Conservation (phyloP, 257 asterid species). For the Nicotiana obtusifolia region DNA sequence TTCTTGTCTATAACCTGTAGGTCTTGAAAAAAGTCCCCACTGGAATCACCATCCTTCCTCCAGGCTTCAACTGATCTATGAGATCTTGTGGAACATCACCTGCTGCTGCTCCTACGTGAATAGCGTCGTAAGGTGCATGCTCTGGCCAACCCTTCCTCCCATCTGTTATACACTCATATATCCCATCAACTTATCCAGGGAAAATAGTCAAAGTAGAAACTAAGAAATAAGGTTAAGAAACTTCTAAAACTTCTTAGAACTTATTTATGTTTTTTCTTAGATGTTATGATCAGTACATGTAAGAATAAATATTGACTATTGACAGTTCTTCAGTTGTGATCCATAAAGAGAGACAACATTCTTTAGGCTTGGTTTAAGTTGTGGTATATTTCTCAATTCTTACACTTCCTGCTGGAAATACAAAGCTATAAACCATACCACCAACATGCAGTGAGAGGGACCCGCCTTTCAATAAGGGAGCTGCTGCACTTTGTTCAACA, state of each 20-base stretch:
- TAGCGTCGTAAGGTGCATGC: constrained; percentile 83
- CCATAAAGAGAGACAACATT: background rate
- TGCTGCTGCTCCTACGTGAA: constrained; percentile 97
- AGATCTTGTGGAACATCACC: constrained; percentile 76
- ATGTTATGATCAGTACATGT: background rate
- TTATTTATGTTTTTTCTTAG: too few species aligned
- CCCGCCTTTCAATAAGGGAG: constrained; percentile 63
- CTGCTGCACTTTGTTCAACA: constrained; percentile 68
- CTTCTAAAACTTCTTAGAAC: too few species aligned
- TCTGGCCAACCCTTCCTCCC: constrained; percentile 93
- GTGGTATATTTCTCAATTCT: background rate
- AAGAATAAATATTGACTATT: too few species aligned
- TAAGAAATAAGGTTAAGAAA: background rate
- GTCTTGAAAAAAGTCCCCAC: constrained; percentile 79
- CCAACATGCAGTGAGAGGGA: constrained; percentile 60
- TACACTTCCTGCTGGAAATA: too few species aligned
- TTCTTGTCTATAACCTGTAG: constrained; percentile 82
- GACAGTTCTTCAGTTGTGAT: background rate
- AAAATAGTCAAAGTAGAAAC: background rate
- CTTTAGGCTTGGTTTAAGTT: background rate
- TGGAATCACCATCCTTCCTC: constrained; percentile 93
- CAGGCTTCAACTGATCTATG: constrained; percentile 80
- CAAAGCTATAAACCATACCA: constrained; percentile 39
- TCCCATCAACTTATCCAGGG: background rate
- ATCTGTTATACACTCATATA: constrained; percentile 29